phyloP scores from a whole-genome alignment of 2,329 filamentous ascomycete species.

The Cytospora chrysosperma region DNA sequence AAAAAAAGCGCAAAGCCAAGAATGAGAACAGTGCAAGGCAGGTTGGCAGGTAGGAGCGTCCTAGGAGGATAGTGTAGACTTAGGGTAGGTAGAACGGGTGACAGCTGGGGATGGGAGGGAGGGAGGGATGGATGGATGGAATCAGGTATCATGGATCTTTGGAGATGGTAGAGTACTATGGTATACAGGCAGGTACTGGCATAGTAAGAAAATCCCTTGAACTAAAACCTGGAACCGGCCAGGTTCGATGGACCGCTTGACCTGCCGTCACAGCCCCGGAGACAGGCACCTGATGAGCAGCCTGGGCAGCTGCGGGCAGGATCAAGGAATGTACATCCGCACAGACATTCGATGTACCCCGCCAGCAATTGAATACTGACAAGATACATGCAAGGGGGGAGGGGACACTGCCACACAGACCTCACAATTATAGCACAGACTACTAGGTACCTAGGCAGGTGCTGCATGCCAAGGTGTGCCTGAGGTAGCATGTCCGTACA shows the following conservation, averaged over 20 bases:
- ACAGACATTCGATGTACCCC: background rate
- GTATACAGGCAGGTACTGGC: too few relatives aligned
- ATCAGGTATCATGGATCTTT: slow-evolving; percentile 9
- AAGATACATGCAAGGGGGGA: slow-evolving; percentile 12
- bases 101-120: background rate
- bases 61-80: background rate
- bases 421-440: background rate
- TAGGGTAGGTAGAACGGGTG: background rate
- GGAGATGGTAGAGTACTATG: slow-evolving; percentile 10
- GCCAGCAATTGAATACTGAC: background rate
- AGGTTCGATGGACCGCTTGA: background rate
- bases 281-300: background rate
- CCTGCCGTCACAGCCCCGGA: background rate
- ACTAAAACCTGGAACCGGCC: slow-evolving; percentile 14
- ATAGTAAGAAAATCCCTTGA: slow-evolving; percentile 20
- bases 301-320: too few relatives aligned
- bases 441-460: background rate
- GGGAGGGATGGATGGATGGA: background rate
- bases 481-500: background rate
- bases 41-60: background rate
- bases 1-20: slow-evolving; percentile 11
- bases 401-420: slow-evolving; percentile 16
- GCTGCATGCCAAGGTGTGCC: too few relatives aligned
- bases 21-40: slow-evolving; percentile 10
- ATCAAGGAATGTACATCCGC: background rate